Evolutionary conservation across 179 eudicot species (phyloP).

Genomic region (Beta lomatogona): DNA sequence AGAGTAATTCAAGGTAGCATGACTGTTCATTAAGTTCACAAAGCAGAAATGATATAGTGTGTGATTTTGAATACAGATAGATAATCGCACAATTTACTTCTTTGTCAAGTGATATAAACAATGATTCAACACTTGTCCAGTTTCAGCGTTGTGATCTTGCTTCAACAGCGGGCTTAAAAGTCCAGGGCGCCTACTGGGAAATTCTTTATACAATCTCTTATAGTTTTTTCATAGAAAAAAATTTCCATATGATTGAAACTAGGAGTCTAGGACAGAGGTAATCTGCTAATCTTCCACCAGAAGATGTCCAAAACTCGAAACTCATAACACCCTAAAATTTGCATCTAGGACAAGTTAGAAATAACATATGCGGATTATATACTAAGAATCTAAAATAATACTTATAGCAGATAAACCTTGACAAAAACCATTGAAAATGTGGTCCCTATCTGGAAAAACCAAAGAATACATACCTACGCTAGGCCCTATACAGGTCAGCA

Average conservation of each 20-base stretch:
- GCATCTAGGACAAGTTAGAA: neutral
- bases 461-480: neutral
- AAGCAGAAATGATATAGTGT: neutral
- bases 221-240: neutral
- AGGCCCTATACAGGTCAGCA: neutral
- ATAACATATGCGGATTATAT: neutral
- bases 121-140: too few species aligned
- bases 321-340: neutral
- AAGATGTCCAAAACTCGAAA: neutral
- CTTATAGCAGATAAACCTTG: neutral
- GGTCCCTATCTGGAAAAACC: neutral
- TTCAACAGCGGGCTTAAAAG: neutral
- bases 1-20: constrained; percentile 9
- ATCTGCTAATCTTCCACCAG: neutral
- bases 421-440: neutral
- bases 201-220: neutral
- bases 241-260: neutral
- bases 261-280: too few species aligned
- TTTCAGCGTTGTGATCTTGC: too few species aligned
- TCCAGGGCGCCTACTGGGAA: neutral
- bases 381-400: neutral
- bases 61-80: neutral
- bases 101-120: neutral
- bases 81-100: constrained; percentile 2
- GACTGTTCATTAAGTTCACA: neutral